A percentile compares a stretch with the other conserved stretches of the same genome.
phyloP scores from a whole-genome alignment of 371 early-diverging fungal genomes.

The Chytridiales sp. region DNA sequence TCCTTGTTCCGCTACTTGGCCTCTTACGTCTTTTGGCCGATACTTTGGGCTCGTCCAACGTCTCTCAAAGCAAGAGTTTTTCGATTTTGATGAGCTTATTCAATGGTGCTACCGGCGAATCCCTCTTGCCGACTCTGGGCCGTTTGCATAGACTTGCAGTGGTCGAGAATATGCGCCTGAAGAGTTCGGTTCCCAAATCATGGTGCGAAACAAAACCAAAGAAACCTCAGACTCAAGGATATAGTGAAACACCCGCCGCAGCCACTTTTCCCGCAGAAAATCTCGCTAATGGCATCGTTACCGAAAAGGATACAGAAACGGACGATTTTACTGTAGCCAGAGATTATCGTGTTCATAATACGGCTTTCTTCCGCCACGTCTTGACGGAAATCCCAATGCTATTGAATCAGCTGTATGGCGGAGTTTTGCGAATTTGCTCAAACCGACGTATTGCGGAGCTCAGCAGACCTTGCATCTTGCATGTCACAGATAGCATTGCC shows the following conservation, averaged over 20 bases:
- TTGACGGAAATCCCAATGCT: slow-evolving; percentile 66
- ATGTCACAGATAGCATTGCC: slow-evolving; percentile 36
- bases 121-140: slow-evolving; percentile 59
- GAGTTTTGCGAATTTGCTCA: slow-evolving; percentile 68
- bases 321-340: slow-evolving; percentile 32
- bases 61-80: slow-evolving; percentile 67
- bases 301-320: no score
- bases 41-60: slow-evolving; percentile 64
- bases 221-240: slow-evolving; percentile 14
- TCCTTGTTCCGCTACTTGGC: slow-evolving; percentile 63
- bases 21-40: slow-evolving; percentile 71
- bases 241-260: no score
- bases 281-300: no score
- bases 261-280: no score
- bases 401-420: slow-evolving; percentile 68
- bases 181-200: slow-evolving; percentile 59
- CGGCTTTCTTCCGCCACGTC: slow-evolving; percentile 63
- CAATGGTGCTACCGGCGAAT: slow-evolving; percentile 50
- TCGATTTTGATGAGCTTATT: slow-evolving; percentile 64
- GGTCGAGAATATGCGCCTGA: slow-evolving; percentile 67
- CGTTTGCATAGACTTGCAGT: slow-evolving; percentile 65
- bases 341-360: slow-evolving; percentile 66
- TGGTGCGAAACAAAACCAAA: slow-evolving; percentile 59
- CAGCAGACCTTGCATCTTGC: no score
- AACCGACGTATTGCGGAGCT: slow-evolving; percentile 62